Base-by-base conservation (phyloP, 2,329 filamentous ascomycete genomes). In the Microcyclospora tardicrescens region DNA sequence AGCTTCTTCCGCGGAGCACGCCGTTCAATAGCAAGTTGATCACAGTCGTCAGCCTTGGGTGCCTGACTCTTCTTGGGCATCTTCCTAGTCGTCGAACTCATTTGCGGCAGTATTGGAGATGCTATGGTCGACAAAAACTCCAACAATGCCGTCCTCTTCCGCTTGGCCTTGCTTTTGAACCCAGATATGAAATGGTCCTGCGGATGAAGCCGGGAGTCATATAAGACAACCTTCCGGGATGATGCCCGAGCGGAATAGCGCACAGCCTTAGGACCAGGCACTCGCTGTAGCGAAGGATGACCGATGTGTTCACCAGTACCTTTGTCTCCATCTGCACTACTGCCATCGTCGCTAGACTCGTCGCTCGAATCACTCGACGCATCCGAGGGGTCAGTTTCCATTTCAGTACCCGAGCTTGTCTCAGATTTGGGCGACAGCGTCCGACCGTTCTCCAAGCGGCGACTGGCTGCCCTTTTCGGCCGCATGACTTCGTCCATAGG, bases 131-230 rank as follows among this genome's bases (percentile, higher is more conserved):
- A 24, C 19, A 24, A 5, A 4, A 8, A 24, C 19, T 24, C 19
- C 19, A 24, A 8, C 5, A 24, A 8, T 8, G 19, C 19, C 19
- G 19, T 24, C 19, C 8, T 24, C 19, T 24, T 24, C 8, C 19
- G 19, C 19, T 43, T 39, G 12, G 43, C 45, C 34, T 34, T 42
- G 39, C 41, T 39, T 16, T 38, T 35, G 33, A 36, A 48, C 9
- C 51, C 51, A 15, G 44, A 42, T 2, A 55, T 16, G 5, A 27
- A 40, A 36, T 42, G 39, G 39, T 54, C 53, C 34, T 53, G 49
- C 3, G 52, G 52, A 38, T 56, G 53, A 15, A 45, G 34, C 33
- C 47, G 48, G 12, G 19, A 37, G 12, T 42, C 49, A 34, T 55
- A 54, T 10, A 45, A 42, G 5, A 52, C 44, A 12, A 35, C 31